Conservation (phyloP, 2,329 filamentous ascomycete species). For the Lecanosticta acicola region DNA sequence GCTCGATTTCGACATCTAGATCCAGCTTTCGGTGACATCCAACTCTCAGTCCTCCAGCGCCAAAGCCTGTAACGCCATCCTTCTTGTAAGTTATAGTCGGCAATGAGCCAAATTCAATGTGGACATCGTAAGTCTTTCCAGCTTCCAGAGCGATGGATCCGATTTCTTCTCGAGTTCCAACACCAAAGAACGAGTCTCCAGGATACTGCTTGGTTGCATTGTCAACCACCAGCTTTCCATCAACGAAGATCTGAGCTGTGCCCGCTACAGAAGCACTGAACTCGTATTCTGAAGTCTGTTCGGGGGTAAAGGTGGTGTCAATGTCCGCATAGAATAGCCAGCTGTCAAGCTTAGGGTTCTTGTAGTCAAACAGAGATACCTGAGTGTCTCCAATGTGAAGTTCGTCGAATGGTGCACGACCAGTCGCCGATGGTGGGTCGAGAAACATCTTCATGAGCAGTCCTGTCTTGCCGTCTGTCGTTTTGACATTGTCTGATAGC, state of each 20-base stretch:
- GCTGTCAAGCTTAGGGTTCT: slow-evolving; percentile 34
- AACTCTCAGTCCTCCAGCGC: slow-evolving; percentile 58
- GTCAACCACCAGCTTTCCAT: slow-evolving; percentile 58
- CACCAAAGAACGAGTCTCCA: slow-evolving; percentile 61
- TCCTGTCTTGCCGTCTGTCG: slow-evolving; percentile 20
- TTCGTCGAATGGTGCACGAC: slow-evolving; percentile 49
- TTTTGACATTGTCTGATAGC: slow-evolving; percentile 22
- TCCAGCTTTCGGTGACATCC: slow-evolving; percentile 52
- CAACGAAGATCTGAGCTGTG: slow-evolving; percentile 59
- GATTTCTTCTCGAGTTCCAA: slow-evolving; percentile 58
- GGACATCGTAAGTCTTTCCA: slow-evolving; percentile 54
- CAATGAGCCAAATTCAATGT: slow-evolving; percentile 58
- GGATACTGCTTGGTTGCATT: slow-evolving; percentile 55
- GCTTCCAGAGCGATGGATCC: slow-evolving; percentile 54
- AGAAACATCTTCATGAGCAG: slow-evolving; percentile 31
- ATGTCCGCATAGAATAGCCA: slow-evolving; percentile 40
- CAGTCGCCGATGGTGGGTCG: slow-evolving; percentile 44
- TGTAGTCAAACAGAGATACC: slow-evolving; percentile 50
- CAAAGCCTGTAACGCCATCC: slow-evolving; percentile 58
- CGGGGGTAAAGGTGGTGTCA: slow-evolving; percentile 55
- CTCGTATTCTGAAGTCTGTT: slow-evolving; percentile 57
- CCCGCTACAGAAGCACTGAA: slow-evolving; percentile 62
- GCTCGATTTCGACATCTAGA: slow-evolving; percentile 59
- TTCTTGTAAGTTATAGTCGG: slow-evolving; percentile 59
- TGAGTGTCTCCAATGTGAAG: slow-evolving; percentile 38